Conservation (phyloP, 2,329 filamentous ascomycete species). For the Aspergillus ochraceoroseus region DNA sequence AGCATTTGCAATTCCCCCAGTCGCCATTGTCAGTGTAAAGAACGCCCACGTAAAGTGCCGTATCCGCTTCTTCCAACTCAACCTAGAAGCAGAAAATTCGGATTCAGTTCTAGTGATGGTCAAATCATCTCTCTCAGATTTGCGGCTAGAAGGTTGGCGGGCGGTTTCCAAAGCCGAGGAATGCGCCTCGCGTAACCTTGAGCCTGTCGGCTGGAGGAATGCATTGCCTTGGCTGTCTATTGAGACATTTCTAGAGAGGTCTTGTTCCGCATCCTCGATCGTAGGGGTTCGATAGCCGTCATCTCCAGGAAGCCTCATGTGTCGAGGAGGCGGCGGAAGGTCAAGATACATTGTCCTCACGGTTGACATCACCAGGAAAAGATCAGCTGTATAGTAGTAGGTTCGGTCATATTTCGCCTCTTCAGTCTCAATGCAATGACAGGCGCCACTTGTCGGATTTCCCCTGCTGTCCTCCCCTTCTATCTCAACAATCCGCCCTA, state of each 20-base stretch:
- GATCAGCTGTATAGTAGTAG: not conserved
- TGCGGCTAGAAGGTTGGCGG: conserved; percentile 22
- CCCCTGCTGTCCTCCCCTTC: no score
- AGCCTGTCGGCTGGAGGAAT: conserved; percentile 13
- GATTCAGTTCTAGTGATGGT: conserved; percentile 14
- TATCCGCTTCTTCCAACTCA: conserved; percentile 53
- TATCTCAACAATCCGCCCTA: no score
- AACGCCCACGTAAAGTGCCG: conserved; percentile 70
- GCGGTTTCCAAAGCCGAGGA: conserved; percentile 29
- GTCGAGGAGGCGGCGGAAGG: conserved; percentile 26
- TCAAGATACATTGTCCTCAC: conserved; percentile 21
- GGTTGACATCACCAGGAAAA: not conserved
- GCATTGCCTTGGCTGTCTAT: conserved; percentile 13
- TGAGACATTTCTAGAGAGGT: conserved; percentile 13
- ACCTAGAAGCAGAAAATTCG: conserved; percentile 21
- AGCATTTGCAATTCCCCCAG: conserved; percentile 57
- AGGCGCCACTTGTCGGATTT: no score
- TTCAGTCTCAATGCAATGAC: not conserved
- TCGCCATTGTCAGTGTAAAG: conserved; percentile 66
- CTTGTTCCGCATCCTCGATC: conserved; percentile 41
- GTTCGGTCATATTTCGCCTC: not conserved
- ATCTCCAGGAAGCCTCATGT: conserved; percentile 38
- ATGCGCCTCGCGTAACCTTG: conserved; percentile 24
- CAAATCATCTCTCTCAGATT: conserved; percentile 19
- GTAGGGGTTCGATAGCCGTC: conserved; percentile 46